These are phyloP conservation scores for Saccharomycopsis lassenensis DNA, from an alignment of 805 yeast species.

Conservation along the genomic window DNA sequence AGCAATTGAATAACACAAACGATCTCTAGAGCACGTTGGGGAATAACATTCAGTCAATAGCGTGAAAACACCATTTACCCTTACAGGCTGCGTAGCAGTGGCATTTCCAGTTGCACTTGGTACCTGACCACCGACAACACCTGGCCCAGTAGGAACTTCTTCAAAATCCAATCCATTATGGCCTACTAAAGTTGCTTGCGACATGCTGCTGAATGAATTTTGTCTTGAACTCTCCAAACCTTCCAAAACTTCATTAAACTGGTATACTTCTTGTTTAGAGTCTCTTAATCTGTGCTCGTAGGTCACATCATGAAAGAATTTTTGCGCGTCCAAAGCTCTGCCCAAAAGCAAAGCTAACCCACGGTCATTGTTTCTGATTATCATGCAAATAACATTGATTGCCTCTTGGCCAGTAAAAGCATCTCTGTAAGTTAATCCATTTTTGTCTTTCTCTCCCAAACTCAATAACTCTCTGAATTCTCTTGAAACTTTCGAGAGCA, in stretches of 20 bases:
- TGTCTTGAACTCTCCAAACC: constrained; percentile 24
- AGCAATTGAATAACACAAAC: constrained; percentile 86
- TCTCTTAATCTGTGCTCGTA: constrained; percentile 90
- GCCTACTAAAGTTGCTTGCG: constrained; percentile 13
- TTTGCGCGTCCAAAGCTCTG: constrained; percentile 87
- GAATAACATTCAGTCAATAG: constrained; percentile 90
- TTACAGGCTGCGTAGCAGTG: constrained; percentile 2
- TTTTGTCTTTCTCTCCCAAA: constrained; percentile 71
- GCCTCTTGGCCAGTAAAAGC: constrained; percentile 93
- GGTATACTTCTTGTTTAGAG: constrained; percentile 78
- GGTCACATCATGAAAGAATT: constrained; percentile 88
- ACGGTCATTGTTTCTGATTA: constrained; percentile 83
- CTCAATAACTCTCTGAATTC: constrained; percentile 61
- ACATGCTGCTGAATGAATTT: constrained; percentile 9
- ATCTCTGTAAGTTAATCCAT: constrained; percentile 83
- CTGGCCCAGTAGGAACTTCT: too few relatives aligned
- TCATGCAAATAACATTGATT: constrained; percentile 77
- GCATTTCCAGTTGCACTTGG: too few relatives aligned
- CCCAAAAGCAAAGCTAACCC: constrained; percentile 84
- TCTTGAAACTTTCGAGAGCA: constrained; percentile 74
- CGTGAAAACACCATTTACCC: constrained; percentile 86
- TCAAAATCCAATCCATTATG: constrained; percentile 13
- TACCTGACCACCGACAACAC: too few relatives aligned
- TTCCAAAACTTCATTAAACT: constrained; percentile 50
- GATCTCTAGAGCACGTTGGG: constrained; percentile 87